These are phyloP conservation scores for Pascua guehoae DNA, from an alignment of 1,284 basidiomycete genomes.

Conservation along the genomic window DNA sequence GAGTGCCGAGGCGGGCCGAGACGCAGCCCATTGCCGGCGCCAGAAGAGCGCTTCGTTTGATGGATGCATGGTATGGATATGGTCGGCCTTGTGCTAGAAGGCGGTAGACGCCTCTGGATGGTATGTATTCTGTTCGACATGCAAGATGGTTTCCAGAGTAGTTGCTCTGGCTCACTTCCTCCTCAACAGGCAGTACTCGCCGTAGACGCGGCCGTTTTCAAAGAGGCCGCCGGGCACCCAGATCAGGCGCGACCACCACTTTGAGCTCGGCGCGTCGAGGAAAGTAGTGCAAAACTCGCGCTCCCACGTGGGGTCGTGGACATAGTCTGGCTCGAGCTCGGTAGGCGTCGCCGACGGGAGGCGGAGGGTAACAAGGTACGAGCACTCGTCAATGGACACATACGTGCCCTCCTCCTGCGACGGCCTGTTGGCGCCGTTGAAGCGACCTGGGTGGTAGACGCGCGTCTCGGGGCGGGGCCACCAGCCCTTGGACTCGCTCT, in stretches of 20 bases:
- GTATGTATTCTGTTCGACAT: not conserved
- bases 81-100: too few species aligned
- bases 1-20: too few species aligned
- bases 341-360: slow-evolving; percentile 66
- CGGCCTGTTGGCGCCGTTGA: slow-evolving; percentile 87
- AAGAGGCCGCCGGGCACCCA: slow-evolving; percentile 65
- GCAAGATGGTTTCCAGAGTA: too few species aligned
- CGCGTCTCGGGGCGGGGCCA: slow-evolving; percentile 69
- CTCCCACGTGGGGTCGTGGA: slow-evolving; percentile 59
- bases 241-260: slow-evolving; percentile 65
- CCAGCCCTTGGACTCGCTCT: slow-evolving; percentile 34
- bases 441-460: slow-evolving; percentile 57
- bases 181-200: slow-evolving; percentile 55
- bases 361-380: slow-evolving; percentile 82
- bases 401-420: slow-evolving; percentile 64
- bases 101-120: not conserved
- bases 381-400: slow-evolving; percentile 70
- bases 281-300: slow-evolving; percentile 70
- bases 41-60: too few species aligned
- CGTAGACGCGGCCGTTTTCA: slow-evolving; percentile 49
- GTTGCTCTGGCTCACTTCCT: slow-evolving; percentile 18
- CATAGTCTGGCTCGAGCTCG: slow-evolving; percentile 70
- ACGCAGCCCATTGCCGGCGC: too few species aligned
- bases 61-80: too few species aligned
- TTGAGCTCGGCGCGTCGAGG: slow-evolving; percentile 72